Evolutionary conservation across 129 eudicot species (phyloP).

Genomic region (Solidago caesia): DNA sequence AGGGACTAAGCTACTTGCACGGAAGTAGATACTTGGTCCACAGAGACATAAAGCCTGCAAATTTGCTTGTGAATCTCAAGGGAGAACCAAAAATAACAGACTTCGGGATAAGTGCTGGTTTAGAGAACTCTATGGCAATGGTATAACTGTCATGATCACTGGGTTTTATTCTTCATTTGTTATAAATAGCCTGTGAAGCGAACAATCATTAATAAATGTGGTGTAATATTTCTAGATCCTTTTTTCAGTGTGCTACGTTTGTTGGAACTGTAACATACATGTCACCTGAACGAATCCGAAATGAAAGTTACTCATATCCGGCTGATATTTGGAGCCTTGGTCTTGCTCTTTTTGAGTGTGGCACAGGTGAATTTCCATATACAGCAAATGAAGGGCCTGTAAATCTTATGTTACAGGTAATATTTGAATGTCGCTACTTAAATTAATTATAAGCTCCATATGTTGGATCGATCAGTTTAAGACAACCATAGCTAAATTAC

Average conservation of each 20-base stretch:
- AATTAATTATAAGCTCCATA: neutral
- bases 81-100: constrained; percentile 99
- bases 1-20: constrained; percentile 92
- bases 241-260: constrained; percentile 94
- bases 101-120: constrained; percentile 98
- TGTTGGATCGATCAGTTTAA: neutral
- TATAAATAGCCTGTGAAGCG: constrained; percentile 18
- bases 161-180: neutral
- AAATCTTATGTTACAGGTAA: constrained; percentile 95
- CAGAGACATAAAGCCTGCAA: constrained; percentile 99
- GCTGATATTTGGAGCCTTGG: constrained; percentile 99
- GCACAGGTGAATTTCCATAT: constrained; percentile 98
- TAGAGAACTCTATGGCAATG: constrained; percentile 98
- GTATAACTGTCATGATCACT: constrained; percentile 37
- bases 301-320: constrained; percentile 91
- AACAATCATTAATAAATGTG: constrained; percentile 6
- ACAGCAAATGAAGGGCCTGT: constrained; percentile 95
- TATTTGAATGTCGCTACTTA: neutral
- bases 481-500: neutral
- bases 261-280: constrained; percentile 98
- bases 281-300: constrained; percentile 97
- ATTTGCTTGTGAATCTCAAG: constrained; percentile 90
- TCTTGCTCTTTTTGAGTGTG: constrained; percentile 97
- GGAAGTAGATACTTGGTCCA: constrained; percentile 94
- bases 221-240: constrained; percentile 21